Percentiles rank a stretch among this genome's conserved stretches.
phyloP scores from a whole-genome alignment of 1,284 basidiomycete species.

The Pisolithus thermaeus region DNA sequence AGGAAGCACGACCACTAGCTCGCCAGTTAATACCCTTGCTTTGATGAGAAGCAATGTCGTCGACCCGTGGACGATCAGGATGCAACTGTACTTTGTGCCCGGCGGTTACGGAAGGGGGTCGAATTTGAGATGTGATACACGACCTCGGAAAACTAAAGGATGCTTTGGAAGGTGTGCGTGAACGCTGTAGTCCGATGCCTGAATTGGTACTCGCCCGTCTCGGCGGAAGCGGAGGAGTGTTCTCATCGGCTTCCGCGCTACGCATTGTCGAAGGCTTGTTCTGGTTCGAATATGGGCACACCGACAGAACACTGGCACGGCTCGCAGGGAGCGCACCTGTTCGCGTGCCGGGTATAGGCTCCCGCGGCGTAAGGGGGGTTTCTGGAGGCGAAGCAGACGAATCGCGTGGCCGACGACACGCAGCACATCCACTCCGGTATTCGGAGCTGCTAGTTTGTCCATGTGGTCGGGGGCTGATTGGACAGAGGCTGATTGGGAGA shows the following conservation, averaged over 20 bases:
- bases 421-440: slow-evolving; percentile 25
- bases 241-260: slow-evolving; percentile 14
- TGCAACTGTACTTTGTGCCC: slow-evolving; percentile 5
- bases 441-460: slow-evolving; percentile 1
- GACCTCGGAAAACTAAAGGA: slow-evolving; percentile 7
- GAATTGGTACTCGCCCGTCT: neutral
- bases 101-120: slow-evolving; percentile 1
- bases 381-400: slow-evolving; percentile 7
- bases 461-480: neutral
- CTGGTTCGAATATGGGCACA: neutral
- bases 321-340: neutral
- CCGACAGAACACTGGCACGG: neutral
- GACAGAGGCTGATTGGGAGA: neutral
- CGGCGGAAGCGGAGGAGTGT: slow-evolving; percentile 10
- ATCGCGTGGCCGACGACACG: slow-evolving; percentile 19
- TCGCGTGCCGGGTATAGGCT: slow-evolving; percentile 2
- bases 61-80: slow-evolving; percentile 1
- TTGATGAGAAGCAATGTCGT: slow-evolving; percentile 1
- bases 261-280: slow-evolving; percentile 6
- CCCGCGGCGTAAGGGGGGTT: slow-evolving; percentile 3
- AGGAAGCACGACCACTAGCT: neutral
- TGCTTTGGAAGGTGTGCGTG: slow-evolving; percentile 9
- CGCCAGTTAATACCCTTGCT: neutral
- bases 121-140: neutral
- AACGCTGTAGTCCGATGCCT: slow-evolving; percentile 12